Conservation (phyloP, 495 filamentous ascomycete species). For the Tuber indicum region DNA sequence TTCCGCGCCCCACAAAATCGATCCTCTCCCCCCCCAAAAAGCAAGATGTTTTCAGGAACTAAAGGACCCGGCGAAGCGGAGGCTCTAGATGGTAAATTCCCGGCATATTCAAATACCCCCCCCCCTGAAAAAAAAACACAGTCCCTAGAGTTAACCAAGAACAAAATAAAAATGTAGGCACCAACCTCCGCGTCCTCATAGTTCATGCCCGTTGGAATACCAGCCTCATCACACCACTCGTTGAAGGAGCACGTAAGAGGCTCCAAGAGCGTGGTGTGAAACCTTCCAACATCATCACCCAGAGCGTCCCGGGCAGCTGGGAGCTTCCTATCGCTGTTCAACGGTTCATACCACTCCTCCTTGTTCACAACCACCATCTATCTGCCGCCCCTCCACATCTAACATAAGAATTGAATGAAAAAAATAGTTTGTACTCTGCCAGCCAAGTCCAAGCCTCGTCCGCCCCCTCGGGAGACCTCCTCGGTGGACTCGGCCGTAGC, state of each 20-base stretch:
- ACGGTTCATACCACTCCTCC: constrained; percentile 50
- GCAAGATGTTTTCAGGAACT: constrained; percentile 42
- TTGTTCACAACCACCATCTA: constrained; percentile 11
- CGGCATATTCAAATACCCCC: constrained; percentile 10
- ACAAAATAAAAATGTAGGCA: constrained; percentile 56
- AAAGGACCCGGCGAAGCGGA: constrained; percentile 58
- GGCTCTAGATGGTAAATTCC: constrained; percentile 48
- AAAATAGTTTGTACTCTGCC: constrained; percentile 66
- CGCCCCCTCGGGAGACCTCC: constrained; percentile 69
- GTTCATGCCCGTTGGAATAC: constrained; percentile 95
- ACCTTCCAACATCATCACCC: constrained; percentile 76
- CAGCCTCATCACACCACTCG: constrained; percentile 65
- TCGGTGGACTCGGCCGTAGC: constrained; percentile 48
- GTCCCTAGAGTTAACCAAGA: not conserved
- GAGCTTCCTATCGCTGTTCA: constrained; percentile 85
- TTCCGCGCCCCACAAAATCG: not conserved
- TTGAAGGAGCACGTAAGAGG: constrained; percentile 62
- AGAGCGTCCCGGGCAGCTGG: constrained; percentile 89
- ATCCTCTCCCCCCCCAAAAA: not conserved
- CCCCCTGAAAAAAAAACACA: not conserved
- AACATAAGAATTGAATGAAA: constrained; percentile 8
- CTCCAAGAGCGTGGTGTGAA: constrained; percentile 67
- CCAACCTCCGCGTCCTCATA: constrained; percentile 80
- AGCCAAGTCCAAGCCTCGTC: constrained; percentile 77
- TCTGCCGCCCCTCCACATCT: constrained; percentile 6